phyloP scores from a whole-genome alignment of 1,139 yeast genomes.

The Torulaspora pretoriensis region DNA sequence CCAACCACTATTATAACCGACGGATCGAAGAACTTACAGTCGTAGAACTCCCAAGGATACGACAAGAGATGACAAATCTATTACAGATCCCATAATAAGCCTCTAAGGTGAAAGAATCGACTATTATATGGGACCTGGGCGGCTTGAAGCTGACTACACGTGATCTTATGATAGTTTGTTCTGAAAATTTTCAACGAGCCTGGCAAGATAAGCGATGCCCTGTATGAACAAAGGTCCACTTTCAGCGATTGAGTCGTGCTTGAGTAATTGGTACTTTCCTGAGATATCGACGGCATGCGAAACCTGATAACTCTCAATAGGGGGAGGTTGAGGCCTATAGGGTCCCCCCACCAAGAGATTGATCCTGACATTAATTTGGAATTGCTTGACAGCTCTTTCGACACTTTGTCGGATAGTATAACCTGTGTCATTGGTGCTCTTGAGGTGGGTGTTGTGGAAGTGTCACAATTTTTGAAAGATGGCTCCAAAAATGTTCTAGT shows the following conservation, averaged over 20 bases:
- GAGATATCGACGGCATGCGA: slow-evolving; percentile 41
- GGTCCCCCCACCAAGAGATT: slow-evolving; percentile 55
- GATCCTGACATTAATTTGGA: slow-evolving; percentile 37
- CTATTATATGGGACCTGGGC: background rate
- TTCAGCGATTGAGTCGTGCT: background rate
- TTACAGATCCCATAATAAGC: slow-evolving; percentile 3
- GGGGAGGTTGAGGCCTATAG: slow-evolving; percentile 48
- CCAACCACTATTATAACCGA: slow-evolving; percentile 29
- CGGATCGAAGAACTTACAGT: slow-evolving; percentile 27
- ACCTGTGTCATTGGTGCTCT: slow-evolving; percentile 62
- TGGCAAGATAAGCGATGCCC: slow-evolving; percentile 10
- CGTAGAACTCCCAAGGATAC: slow-evolving; percentile 26
- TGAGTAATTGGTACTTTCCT: background rate
- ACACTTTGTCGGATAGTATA: slow-evolving; percentile 67
- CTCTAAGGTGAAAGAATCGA: background rate
- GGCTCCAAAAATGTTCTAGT: slow-evolving; percentile 55
- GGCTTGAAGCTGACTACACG: background rate
- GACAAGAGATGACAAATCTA: slow-evolving; percentile 10
- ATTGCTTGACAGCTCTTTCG: slow-evolving; percentile 55
- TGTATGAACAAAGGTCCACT: background rate
- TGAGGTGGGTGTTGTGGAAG: slow-evolving; percentile 55
- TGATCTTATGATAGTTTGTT: background rate
- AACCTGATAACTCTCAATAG: slow-evolving; percentile 55
- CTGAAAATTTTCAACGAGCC: slow-evolving; percentile 9
- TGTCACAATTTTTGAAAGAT: slow-evolving; percentile 56